Conservation (phyloP, 2,329 filamentous ascomycete genomes). For the Plectosphaerella cucumerina region DNA sequence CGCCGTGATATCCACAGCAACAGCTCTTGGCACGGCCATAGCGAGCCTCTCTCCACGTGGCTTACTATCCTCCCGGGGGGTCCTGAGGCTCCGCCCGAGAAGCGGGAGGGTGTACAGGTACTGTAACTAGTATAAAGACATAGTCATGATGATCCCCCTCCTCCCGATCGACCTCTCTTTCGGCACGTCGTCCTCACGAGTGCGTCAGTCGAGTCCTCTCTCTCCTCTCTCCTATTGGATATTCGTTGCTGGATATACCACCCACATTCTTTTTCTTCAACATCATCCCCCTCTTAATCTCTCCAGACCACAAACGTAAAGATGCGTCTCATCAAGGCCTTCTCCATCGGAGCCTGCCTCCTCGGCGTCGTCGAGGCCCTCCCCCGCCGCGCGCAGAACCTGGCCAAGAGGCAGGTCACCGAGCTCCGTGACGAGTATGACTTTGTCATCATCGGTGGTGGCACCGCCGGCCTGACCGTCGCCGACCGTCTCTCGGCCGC, state of each 20-base stretch:
- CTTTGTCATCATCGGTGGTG: constrained; percentile 25
- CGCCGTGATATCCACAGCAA: not conserved
- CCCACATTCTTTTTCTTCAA: constrained; percentile 3
- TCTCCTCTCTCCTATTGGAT: constrained; percentile 4
- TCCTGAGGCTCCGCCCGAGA: not conserved
- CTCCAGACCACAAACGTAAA: not conserved
- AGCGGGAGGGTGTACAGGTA: not conserved
- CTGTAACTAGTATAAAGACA: not conserved
- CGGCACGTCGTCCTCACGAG: constrained; percentile 5
- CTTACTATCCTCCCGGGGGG: not conserved
- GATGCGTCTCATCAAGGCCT: constrained; percentile 14
- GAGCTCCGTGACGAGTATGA: constrained; percentile 22
- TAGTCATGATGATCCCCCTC: constrained; percentile 3
- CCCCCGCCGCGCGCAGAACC: constrained; percentile 8
- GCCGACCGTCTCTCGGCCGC: constrained; percentile 25
- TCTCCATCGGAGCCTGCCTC: constrained; percentile 13
- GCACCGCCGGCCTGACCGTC: constrained; percentile 26
- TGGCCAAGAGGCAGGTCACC: constrained; percentile 18
- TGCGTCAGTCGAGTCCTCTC: not conserved
- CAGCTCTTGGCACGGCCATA: not conserved
- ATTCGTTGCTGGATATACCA: constrained; percentile 8
- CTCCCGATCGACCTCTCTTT: constrained; percentile 1
- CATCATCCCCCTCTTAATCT: not conserved
- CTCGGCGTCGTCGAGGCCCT: constrained; percentile 14
- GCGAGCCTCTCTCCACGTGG: constrained; percentile 3